Percentiles rank a stretch among this genome's conserved stretches.
These are phyloP conservation scores for Apiospora pterosperma DNA, from an alignment of 2,329 filamentous ascomycete genomes.

Conservation along the genomic window DNA sequence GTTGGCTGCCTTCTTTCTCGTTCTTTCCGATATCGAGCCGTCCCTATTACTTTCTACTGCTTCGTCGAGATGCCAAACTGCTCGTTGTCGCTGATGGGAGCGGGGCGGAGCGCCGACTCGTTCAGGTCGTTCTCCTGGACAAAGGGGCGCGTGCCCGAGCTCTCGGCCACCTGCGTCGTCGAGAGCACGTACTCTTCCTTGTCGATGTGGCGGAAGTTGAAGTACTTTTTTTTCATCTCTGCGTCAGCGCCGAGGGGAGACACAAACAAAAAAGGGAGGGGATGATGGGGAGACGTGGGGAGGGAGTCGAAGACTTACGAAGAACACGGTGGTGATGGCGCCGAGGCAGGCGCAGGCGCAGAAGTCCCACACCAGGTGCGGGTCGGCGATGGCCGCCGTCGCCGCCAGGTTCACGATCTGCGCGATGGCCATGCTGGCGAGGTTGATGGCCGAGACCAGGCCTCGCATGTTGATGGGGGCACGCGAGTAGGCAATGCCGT, in stretches of 20 bases:
- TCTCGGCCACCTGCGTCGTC: slow-evolving; percentile 30
- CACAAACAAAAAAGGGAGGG: too few species aligned
- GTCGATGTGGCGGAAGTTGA: slow-evolving; percentile 44
- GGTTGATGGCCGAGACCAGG: slow-evolving; percentile 45
- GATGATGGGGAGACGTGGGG: not conserved
- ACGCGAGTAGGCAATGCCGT: slow-evolving; percentile 48
- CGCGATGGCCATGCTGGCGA: slow-evolving; percentile 42
- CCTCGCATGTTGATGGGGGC: slow-evolving; percentile 49
- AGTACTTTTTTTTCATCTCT: slow-evolving; percentile 23
- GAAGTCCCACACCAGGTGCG: slow-evolving; percentile 47
- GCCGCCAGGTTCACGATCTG: slow-evolving; percentile 42
- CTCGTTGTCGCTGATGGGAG: slow-evolving; percentile 29
- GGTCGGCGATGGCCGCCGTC: slow-evolving; percentile 43
- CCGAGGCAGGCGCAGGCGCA: slow-evolving; percentile 44
- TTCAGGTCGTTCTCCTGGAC: slow-evolving; percentile 41
- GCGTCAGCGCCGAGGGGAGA: not conserved
- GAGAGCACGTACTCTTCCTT: slow-evolving; percentile 39
- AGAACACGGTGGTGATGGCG: slow-evolving; percentile 37
- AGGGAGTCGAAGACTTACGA: slow-evolving; percentile 18
- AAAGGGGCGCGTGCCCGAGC: slow-evolving; percentile 34
- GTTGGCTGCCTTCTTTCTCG: not conserved
- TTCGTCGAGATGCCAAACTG: slow-evolving; percentile 31
- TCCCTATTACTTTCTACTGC: not conserved
- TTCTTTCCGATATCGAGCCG: not conserved
- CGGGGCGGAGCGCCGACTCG: slow-evolving; percentile 23